phyloP scores from a whole-genome alignment of 2,329 filamentous ascomycete genomes.

The Colletotrichum caudatum region DNA sequence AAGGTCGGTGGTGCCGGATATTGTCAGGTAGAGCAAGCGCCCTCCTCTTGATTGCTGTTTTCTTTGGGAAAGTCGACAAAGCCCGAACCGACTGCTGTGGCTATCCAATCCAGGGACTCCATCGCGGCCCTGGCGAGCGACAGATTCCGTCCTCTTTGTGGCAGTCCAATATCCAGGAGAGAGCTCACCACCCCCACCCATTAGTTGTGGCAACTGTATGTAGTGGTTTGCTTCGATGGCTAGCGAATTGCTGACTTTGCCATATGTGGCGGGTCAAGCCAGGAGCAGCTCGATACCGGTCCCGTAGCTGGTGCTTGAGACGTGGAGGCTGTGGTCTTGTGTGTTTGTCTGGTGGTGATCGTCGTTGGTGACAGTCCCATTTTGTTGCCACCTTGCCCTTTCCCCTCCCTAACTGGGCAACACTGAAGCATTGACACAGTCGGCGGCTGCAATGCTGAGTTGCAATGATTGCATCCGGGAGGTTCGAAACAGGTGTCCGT shows the following conservation, averaged over 20 bases:
- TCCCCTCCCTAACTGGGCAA: not conserved
- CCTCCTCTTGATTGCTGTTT: not conserved
- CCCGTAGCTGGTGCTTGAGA: not conserved
- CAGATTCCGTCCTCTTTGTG: too few relatives aligned
- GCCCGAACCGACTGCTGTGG: not conserved
- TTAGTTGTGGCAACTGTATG: not conserved
- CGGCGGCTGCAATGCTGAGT: not conserved
- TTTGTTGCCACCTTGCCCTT: constrained; percentile 18
- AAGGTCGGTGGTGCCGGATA: not conserved
- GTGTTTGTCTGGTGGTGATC: not conserved
- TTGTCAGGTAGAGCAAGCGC: not conserved
- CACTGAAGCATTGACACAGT: not conserved
- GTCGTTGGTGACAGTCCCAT: not conserved
- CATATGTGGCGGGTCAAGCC: not conserved
- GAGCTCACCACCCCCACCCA: not conserved
- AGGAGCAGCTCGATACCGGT: not conserved
- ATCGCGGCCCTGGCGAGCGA: not conserved
- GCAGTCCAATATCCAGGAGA: too few relatives aligned
- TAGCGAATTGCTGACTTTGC: not conserved
- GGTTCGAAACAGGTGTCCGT: not conserved
- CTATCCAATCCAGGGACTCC: not conserved
- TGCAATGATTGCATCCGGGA: not conserved
- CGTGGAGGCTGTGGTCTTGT: not conserved
- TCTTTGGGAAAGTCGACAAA: not conserved
- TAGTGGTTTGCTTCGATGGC: not conserved